phyloP scores from a whole-genome alignment of 1,284 basidiomycete species.

The Trichosporon ovoides region DNA sequence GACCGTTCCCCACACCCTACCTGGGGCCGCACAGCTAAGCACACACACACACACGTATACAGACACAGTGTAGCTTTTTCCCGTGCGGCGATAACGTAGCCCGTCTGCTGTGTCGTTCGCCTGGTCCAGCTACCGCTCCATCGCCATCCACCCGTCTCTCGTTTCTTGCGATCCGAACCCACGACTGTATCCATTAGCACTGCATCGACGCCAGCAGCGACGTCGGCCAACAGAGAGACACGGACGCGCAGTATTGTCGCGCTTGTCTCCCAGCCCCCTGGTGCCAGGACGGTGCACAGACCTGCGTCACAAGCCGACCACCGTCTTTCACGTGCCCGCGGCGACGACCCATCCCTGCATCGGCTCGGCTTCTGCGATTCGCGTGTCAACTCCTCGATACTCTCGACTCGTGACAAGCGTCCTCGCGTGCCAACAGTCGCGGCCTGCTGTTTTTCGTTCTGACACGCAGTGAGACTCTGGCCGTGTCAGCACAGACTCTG shows the following conservation, averaged over 20 bases:
- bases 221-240: not conserved
- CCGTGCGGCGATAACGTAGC: not conserved
- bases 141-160: slow-evolving; percentile 4
- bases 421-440: not conserved
- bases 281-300: slow-evolving; percentile 1
- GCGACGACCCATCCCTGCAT: not conserved
- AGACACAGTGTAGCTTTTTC: not conserved
- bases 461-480: not conserved
- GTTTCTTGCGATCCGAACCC: not conserved
- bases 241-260: not conserved
- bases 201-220: slow-evolving; percentile 1
- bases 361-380: not conserved
- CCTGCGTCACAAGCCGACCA: not conserved
- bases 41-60: not conserved
- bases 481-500: not conserved
- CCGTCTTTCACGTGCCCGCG: not conserved
- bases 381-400: not conserved
- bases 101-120: not conserved
- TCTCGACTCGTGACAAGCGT: not conserved
- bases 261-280: not conserved
- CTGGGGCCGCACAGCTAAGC: not conserved
- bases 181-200: slow-evolving; percentile 6
- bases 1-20: not conserved
- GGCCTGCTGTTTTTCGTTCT: not conserved
- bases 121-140: not conserved